Evolutionary conservation across 129 eudicot species (phyloP).

Genomic region (Rutidosis leptorrhynchoides): DNA sequence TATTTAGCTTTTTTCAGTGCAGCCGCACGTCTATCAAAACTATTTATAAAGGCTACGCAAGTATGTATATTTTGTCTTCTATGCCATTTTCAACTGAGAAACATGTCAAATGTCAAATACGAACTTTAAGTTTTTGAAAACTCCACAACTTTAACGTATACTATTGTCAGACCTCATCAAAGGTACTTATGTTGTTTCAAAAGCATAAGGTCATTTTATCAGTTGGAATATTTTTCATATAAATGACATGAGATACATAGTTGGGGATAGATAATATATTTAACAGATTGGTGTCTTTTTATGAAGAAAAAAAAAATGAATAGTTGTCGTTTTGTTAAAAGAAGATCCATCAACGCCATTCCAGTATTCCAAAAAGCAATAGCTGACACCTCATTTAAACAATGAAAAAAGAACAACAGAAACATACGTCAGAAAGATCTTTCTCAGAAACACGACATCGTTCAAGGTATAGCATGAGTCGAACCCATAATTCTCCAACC

Average conservation of each 20-base stretch:
- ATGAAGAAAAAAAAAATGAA: neutral
- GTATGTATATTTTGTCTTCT: neutral
- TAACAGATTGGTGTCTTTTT: neutral
- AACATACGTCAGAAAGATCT: slow-evolving; percentile 75
- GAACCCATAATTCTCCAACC: slow-evolving; percentile 89
- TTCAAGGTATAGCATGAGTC: slow-evolving; percentile 70
- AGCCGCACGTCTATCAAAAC: neutral
- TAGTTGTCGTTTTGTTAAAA: neutral
- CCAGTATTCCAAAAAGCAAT: neutral
- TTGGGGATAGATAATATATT: neutral
- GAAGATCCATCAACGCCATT: neutral
- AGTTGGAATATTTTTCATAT: neutral
- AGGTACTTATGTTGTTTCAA: neutral
- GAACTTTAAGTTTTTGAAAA: neutral
- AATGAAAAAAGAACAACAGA: neutral
- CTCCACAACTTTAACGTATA: neutral
- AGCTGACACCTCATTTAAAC: neutral
- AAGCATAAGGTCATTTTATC: neutral
- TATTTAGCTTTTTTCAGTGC: neutral
- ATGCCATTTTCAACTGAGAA: neutral
- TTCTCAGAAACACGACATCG: slow-evolving; percentile 69
- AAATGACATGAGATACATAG: neutral
- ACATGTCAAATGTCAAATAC: neutral
- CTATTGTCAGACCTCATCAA: neutral
- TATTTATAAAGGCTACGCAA: neutral